Conservation (phyloP, 169 alveolate genomes). For the Plasmodium yoelii region DNA sequence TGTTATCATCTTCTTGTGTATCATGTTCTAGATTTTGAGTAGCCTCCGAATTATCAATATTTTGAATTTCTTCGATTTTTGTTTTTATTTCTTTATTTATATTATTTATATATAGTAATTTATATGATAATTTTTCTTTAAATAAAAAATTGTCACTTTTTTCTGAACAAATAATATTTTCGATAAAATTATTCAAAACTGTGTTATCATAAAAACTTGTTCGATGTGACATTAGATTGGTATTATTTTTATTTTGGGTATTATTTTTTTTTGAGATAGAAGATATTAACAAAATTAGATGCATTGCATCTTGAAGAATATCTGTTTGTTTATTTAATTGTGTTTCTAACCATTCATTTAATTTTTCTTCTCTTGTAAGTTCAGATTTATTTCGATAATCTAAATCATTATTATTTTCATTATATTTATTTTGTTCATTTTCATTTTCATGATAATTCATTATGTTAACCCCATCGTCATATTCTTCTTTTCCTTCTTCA, state of each 20-base stretch:
- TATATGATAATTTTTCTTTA: constrained; percentile 40
- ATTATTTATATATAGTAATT: constrained; percentile 4
- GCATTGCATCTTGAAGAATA: constrained; percentile 42
- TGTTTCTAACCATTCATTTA: constrained; percentile 63
- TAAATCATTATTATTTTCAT: not conserved
- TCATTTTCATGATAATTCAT: not conserved
- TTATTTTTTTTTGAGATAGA: not conserved
- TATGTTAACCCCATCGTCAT: not conserved
- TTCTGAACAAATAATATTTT: not conserved
- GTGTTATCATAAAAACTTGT: too few relatives aligned
- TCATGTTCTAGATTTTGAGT: too few relatives aligned
- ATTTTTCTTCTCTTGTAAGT: constrained; percentile 54
- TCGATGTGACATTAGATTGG: too few relatives aligned
- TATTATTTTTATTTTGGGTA: too few relatives aligned
- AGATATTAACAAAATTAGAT: constrained; percentile 5
- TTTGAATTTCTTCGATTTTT: not conserved
- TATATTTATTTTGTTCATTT: not conserved
- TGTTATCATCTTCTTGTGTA: too few relatives aligned
- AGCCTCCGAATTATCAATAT: too few relatives aligned
- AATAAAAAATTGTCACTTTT: constrained; percentile 9
- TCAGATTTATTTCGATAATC: constrained; percentile 1
- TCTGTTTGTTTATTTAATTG: constrained; percentile 43
- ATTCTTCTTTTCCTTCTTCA: not conserved
- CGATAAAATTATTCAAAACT: too few relatives aligned
- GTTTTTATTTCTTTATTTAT: not conserved